Evolutionary conservation across 305 asterid species (phyloP), one percentile per base, ranked within the genome.

Genomic region (Rubia balearica): DNA sequence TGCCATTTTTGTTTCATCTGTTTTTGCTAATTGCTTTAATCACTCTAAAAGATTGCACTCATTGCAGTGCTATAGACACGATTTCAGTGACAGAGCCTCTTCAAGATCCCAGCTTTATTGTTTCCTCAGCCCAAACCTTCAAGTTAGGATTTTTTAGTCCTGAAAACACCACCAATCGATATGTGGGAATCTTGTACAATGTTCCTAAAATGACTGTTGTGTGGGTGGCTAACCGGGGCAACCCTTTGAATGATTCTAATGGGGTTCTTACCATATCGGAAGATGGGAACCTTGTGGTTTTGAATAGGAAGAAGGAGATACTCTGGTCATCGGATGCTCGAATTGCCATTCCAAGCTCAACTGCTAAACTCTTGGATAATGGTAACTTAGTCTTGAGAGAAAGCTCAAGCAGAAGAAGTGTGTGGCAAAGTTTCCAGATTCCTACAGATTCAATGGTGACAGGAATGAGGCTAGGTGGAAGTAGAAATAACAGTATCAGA

Each of bases 391-490:
- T 51, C 4, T 51, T 51, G 59, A 51, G 59, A 51, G 59, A 51
- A 6, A 51, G 3, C 10, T 5, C 59, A 16, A 51, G 2, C n/a
- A 3, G 24, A 17, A 51, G 22, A 17, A 17, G 21, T 51, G 22
- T 51, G 22, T 51, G 59, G 59, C 22, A 51, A 51, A 51, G 59
- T 51, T 51, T 51, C 16, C 59, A 51, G 22, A 17, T 51, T 51
- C 59, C 59, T 16, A 51, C 59, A 6, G 10, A 51, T 51, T 51
- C 22, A 17, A 51, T 51, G 59, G 57, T 51, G 57, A 51, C 57
- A 51, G 22, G 57, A 51, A 59, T 59, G 64, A 59, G 46, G 61
- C 5, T 83, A 21, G 42, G 73, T 3, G 62, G 46, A 22, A 51
- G 14, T 14, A 46, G 43, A 12, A 55, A 70, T 5, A 67, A 21